A percentile compares a stretch with the other conserved stretches of the same genome.
phyloP scores from a whole-genome alignment of 257 asterid species.

The Voacanga thouarsii region DNA sequence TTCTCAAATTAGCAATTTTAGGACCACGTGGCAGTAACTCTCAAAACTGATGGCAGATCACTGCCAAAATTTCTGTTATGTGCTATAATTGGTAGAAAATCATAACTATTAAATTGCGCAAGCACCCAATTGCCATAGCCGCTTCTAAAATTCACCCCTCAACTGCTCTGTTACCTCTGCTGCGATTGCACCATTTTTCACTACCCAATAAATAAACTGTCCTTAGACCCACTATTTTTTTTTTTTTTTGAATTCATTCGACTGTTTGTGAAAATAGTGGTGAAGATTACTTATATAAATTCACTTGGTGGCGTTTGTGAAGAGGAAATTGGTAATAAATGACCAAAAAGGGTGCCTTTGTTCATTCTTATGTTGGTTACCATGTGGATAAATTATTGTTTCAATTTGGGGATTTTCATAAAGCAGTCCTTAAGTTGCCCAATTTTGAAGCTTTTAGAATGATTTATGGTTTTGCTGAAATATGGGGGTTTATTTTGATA shows the following conservation, averaged over 20 bases:
- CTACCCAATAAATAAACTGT: neutral
- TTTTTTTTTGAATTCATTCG: too few relatives aligned
- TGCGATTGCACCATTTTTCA: neutral
- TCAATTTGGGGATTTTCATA: neutral
- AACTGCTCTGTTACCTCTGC: neutral
- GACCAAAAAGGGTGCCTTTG: neutral
- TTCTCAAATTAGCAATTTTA: neutral
- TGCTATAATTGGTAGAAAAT: neutral
- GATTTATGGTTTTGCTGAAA: neutral
- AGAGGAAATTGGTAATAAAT: neutral
- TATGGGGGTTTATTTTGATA: too few relatives aligned
- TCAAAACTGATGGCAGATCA: neutral
- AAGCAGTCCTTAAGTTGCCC: neutral
- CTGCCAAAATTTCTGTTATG: neutral
- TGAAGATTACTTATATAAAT: neutral
- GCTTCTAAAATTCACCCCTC: neutral
- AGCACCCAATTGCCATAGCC: neutral
- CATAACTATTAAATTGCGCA: neutral
- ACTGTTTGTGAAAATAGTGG: neutral
- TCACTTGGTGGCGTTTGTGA: neutral
- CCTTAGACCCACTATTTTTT: neutral
- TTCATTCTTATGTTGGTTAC: neutral
- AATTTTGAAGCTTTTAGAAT: neutral
- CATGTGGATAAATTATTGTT: neutral
- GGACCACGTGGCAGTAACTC: neutral